Evolutionary conservation across 2,329 filamentous ascomycete species (phyloP).

Genomic region (Sclerotinia subarctica): DNA sequence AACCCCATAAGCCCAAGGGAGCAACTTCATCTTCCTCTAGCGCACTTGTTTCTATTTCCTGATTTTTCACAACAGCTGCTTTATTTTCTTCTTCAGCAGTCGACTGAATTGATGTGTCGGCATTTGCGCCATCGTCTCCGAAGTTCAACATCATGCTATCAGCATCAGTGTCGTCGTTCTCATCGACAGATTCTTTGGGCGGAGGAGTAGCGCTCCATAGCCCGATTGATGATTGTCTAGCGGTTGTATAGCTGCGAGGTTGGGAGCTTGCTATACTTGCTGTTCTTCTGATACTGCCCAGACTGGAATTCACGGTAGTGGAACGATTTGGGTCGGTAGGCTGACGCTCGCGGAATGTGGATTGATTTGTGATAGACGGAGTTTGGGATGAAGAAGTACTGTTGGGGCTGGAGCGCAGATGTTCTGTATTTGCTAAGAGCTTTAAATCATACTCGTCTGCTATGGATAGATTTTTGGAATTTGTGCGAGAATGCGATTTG

Average conservation of each 20-base stretch:
- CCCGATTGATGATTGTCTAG: constrained; percentile 42
- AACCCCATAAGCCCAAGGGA: constrained; percentile 44
- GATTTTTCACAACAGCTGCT: background rate
- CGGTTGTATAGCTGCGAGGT: constrained; percentile 30
- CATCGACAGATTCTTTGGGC: constrained; percentile 49
- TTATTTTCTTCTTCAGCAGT: constrained; percentile 7
- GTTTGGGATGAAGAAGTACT: constrained; percentile 40
- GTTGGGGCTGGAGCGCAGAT: constrained; percentile 51
- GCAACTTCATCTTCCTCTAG: constrained; percentile 36
- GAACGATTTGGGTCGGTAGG: constrained; percentile 22
- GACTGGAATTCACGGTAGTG: constrained; percentile 22
- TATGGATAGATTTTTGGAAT: constrained; percentile 44
- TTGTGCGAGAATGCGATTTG: constrained; percentile 42
- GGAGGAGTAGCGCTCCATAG: constrained; percentile 47
- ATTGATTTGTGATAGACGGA: constrained; percentile 35
- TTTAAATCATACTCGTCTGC: constrained; percentile 69
- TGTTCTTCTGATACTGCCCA: constrained; percentile 39
- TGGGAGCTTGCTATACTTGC: constrained; percentile 31
- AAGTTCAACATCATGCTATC: constrained; percentile 52
- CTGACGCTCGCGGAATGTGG: constrained; percentile 34
- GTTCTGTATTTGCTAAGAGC: constrained; percentile 71
- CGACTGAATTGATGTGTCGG: background rate
- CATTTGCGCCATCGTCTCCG: constrained; percentile 32
- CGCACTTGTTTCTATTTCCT: background rate
- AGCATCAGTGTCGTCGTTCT: constrained; percentile 36